Evolutionary conservation across 345 rosid species (phyloP), one percentile per base, ranked within the genome.

Genomic region (Durio zibethinus): DNA sequence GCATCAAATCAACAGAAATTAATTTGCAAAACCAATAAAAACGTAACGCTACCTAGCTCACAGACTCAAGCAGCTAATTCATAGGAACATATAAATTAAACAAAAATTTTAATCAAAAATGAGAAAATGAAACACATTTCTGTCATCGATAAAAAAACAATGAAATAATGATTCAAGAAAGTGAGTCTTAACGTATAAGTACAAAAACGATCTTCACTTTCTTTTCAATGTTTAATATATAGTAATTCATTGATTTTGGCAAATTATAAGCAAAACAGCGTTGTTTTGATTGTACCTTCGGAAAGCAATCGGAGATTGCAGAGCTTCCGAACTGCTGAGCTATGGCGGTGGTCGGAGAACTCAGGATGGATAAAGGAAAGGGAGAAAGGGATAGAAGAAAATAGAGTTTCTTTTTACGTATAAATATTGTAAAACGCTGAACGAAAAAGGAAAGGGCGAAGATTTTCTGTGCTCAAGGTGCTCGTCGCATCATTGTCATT

Each of bases 331-430:
- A 35, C 63, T 36, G 81, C 57, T 38, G 67, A 53, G 75, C 76
- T 66, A 78, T 67, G 82, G 77, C 84, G 80, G 84, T 54, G 74
- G 77, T 72, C 75, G 85, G 85, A 78, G 78, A 82, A 73, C 74
- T 33, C 62, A 31, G 80, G 76, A 63, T 45, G 81, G 85, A 84
- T 86, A 86, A 83, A 64, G 27, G 59, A 25, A 73, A 64, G 81
- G 57, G 79, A 52, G 40, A 45, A n/a, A 29, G 64, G 64, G 42
- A 23, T 60, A 23, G n/a, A 42, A 18, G 21, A 50, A 42, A 23
- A 29, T 5, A 35, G 0, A 73, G 38, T 31, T 36, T 50, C 9
- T 25, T 42, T 71, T 1, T 71, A 29, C 4, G 7, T 29, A 52
- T 52, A 50, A 71, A 71, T 52, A 27, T 27, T 69, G 57, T 47